Conservation (phyloP, 2,329 filamentous ascomycete species). For the Ophiosphaerella narmari region DNA sequence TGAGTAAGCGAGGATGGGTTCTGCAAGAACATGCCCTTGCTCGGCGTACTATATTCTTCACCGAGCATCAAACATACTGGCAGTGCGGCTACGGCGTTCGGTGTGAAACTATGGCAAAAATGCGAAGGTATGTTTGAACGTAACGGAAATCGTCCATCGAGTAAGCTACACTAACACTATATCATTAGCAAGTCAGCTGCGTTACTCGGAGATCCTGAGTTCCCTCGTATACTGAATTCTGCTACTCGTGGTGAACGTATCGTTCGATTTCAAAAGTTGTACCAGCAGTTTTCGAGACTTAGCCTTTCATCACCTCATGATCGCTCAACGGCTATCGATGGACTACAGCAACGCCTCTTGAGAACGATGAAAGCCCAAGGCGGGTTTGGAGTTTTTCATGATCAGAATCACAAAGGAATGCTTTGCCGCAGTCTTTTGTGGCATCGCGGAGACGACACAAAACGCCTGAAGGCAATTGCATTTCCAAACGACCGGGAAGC, state of each 20-base stretch:
- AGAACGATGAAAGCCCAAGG: conserved; percentile 23
- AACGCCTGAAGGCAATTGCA: neutral
- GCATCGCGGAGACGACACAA: conserved; percentile 2
- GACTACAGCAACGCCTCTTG: conserved; percentile 35
- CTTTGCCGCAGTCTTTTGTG: conserved; percentile 12
- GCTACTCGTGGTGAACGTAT: no score
- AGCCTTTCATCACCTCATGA: conserved; percentile 24
- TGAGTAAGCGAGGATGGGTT: conserved; percentile 33
- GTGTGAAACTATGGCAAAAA: conserved; percentile 21
- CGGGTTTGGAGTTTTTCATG: conserved; percentile 39
- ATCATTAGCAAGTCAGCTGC: no score
- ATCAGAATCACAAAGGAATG: conserved; percentile 5
- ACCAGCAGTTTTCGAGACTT: conserved; percentile 34
- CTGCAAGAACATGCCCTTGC: conserved; percentile 33
- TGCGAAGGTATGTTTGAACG: conserved; percentile 21
- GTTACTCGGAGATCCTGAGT: no score
- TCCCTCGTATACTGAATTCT: no score
- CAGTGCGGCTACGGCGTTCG: conserved; percentile 27
- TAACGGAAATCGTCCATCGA: neutral
- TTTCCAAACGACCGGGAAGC: neutral
- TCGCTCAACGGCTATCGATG: conserved; percentile 37
- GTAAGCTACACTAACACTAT: no score
- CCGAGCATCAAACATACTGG: conserved; percentile 29
- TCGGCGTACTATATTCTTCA: conserved; percentile 31
- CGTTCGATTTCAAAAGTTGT: conserved; percentile 1